Conservation (phyloP, 1,284 basidiomycete genomes). For the Cutaneotrichosporon daszewskae region DNA sequence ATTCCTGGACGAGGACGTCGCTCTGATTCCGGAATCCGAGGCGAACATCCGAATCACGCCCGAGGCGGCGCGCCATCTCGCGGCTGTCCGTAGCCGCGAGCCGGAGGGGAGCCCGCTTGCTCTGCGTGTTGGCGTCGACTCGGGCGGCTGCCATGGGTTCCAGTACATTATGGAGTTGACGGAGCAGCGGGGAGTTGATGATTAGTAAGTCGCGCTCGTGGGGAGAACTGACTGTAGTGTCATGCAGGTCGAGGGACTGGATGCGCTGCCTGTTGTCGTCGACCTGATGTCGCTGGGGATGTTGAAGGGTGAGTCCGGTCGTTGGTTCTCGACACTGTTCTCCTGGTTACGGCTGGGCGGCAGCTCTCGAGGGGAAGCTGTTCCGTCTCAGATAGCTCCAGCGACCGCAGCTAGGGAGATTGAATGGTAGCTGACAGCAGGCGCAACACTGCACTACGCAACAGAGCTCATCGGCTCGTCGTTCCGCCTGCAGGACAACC, state of each 20-base stretch:
- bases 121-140: conserved; percentile 53
- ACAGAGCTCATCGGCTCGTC: conserved; percentile 55
- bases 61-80: conserved; percentile 42
- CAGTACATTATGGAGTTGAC: conserved; percentile 55
- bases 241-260: conserved; percentile 15
- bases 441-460: conserved; percentile 55
- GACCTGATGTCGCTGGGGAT: conserved; percentile 44
- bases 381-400: too few species aligned
- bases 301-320: too few species aligned
- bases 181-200: conserved; percentile 48
- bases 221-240: background rate
- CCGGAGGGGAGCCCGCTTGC: conserved; percentile 40
- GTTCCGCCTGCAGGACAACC: conserved; percentile 54
- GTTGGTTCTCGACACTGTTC: too few species aligned
- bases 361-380: too few species aligned
- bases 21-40: conserved; percentile 30
- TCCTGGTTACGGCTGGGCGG: too few species aligned
- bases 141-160: conserved; percentile 57
- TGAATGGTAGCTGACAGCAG: too few species aligned
- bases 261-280: conserved; percentile 43
- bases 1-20: conserved; percentile 40
- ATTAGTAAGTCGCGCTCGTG: conserved; percentile 48
- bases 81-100: conserved; percentile 43
- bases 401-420: too few species aligned
- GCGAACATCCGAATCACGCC: conserved; percentile 36